phyloP scores from a whole-genome alignment of 2,329 filamentous ascomycete genomes.

The Colletotrichum paranaense region DNA sequence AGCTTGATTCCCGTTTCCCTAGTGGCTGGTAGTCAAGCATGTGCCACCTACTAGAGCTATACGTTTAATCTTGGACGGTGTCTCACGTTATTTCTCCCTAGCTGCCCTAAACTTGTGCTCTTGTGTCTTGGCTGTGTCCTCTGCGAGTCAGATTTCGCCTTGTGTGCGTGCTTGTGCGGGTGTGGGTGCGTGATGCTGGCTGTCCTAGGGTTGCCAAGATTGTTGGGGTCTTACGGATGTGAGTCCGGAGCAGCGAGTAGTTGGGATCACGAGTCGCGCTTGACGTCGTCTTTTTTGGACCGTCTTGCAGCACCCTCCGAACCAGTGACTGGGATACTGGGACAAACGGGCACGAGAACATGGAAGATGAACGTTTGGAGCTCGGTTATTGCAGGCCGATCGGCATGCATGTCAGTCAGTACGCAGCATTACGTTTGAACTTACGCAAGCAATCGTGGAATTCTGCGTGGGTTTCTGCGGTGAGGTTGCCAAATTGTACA shows the following conservation, averaged over 20 bases:
- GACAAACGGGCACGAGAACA: background rate
- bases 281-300: conserved; percentile 12
- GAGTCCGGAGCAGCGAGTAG: background rate
- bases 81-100: conserved; percentile 21
- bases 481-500: conserved; percentile 23
- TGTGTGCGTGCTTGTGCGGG: conserved; percentile 16
- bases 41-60: conserved; percentile 13
- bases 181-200: conserved; percentile 2
- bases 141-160: conserved; percentile 17
- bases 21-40: background rate
- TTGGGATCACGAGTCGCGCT: conserved; percentile 18
- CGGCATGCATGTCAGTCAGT: conserved; percentile 9
- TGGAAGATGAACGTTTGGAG: conserved; percentile 4
- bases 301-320: background rate
- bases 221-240: background rate
- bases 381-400: conserved; percentile 31
- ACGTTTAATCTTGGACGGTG: conserved; percentile 7
- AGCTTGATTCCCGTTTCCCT: background rate
- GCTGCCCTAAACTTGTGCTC: conserved; percentile 2
- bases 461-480: conserved; percentile 2
- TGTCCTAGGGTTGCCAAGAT: conserved; percentile 17
- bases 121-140: conserved; percentile 20
- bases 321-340: conserved; percentile 3
- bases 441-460: conserved; percentile 34
- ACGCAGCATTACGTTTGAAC: conserved; percentile 23